Conservation (phyloP, 345 rosid genomes). For the Diplotaxis tenuifolia region DNA sequence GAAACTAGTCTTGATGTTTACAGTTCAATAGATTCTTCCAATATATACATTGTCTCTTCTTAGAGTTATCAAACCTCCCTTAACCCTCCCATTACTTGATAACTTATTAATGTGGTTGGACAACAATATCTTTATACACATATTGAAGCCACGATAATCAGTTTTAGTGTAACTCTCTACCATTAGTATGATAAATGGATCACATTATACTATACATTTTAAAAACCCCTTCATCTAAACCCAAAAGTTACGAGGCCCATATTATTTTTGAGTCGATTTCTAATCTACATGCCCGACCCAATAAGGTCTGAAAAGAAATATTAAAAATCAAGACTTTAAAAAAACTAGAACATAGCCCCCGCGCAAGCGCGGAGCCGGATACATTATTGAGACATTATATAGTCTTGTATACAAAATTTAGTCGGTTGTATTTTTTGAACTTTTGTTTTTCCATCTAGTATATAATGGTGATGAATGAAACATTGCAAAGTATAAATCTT, state of each 20-base stretch:
- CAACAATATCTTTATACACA: not conserved
- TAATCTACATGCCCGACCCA: not conserved
- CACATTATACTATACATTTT: not conserved
- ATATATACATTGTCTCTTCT: no score
- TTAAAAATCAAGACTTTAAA: no score
- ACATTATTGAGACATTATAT: no score
- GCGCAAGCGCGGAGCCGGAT: no score
- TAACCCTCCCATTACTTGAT: constrained; percentile 51
- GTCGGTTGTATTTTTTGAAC: no score
- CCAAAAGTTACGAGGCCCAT: not conserved
- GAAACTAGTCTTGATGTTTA: constrained; percentile 47
- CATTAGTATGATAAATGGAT: not conserved
- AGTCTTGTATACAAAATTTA: no score
- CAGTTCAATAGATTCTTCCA: constrained; percentile 57
- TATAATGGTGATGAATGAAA: no score
- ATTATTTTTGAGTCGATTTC: not conserved
- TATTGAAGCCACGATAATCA: not conserved
- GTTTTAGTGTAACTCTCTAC: not conserved
- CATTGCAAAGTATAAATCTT: no score
- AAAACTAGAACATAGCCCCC: no score
- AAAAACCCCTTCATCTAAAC: not conserved
- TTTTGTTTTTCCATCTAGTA: no score
- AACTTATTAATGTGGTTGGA: constrained; percentile 54
- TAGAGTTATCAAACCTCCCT: constrained; percentile 56
- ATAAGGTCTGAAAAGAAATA: not conserved